Evolutionary conservation across 768 basidiomycete species (phyloP).

Genomic region (Trametes elegans): DNA sequence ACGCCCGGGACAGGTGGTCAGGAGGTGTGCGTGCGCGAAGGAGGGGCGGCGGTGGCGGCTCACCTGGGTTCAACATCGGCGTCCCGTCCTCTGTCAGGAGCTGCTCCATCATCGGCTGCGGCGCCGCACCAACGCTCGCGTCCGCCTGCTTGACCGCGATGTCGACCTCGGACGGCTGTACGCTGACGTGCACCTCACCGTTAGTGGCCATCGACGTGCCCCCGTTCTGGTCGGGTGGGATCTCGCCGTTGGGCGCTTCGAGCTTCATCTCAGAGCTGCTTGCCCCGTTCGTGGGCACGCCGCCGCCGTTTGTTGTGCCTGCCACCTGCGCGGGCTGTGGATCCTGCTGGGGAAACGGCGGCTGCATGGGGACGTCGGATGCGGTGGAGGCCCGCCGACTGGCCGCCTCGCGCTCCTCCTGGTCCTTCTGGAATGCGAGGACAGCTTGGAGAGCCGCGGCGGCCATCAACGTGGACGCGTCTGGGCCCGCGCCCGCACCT

Average conservation of each 20-base stretch:
- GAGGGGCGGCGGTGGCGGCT: conserved; percentile 30
- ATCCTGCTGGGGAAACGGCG: neutral
- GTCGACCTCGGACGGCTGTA: conserved; percentile 5
- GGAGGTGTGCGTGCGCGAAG: neutral
- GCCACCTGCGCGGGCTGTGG: neutral
- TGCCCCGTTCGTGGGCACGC: no score
- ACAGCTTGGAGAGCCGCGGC: conserved; percentile 33
- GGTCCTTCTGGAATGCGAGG: conserved; percentile 33
- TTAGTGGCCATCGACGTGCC: neutral
- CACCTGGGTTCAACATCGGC: conserved; percentile 68
- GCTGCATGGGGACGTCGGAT: neutral
- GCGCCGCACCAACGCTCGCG: conserved; percentile 16
- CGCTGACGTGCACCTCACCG: neutral
- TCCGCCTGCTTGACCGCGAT: conserved; percentile 4
- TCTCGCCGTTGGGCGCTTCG: no score
- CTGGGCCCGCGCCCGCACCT: conserved; percentile 2
- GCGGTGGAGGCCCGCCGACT: neutral
- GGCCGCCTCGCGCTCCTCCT: conserved; percentile 24
- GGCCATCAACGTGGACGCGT: conserved; percentile 18
- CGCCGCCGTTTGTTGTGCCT: neutral
- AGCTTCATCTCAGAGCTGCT: no score
- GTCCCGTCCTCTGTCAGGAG: conserved; percentile 64
- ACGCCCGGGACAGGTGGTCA: neutral
- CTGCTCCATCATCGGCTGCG: conserved; percentile 48
- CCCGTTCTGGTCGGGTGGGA: no score